phyloP scores from a whole-genome alignment of 1,284 basidiomycete genomes.

The Boletus mariae region DNA sequence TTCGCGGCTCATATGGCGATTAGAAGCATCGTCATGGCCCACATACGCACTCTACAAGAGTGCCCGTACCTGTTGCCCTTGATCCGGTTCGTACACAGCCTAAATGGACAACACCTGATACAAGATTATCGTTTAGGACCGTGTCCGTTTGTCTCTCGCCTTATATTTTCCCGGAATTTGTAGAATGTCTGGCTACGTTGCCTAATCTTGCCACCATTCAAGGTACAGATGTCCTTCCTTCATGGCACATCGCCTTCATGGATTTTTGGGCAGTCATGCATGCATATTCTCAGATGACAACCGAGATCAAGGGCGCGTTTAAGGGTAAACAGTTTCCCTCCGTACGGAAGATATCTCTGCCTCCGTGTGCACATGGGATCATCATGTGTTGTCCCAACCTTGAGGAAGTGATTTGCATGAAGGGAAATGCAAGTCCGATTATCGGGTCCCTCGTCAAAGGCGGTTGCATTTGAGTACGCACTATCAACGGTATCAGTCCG shows the following conservation, averaged over 20 bases:
- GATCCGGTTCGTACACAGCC: slow-evolving; percentile 9
- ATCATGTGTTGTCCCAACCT: slow-evolving; percentile 31
- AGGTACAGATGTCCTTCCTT: slow-evolving; percentile 1
- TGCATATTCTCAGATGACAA: slow-evolving; percentile 20
- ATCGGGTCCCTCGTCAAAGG: slow-evolving; percentile 10
- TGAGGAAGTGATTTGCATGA: slow-evolving; percentile 21
- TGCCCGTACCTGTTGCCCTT: slow-evolving; percentile 8
- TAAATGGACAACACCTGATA: no score
- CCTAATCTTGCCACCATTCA: slow-evolving; percentile 36
- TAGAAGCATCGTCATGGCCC: not conserved
- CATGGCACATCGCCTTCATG: not conserved
- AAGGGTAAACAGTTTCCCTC: slow-evolving; percentile 22
- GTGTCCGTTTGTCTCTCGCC: slow-evolving; percentile 23
- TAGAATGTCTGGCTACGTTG: slow-evolving; percentile 28
- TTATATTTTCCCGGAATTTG: slow-evolving; percentile 28
- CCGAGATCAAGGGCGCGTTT: slow-evolving; percentile 29
- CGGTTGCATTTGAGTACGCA: slow-evolving; percentile 1
- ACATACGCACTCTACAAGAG: not conserved
- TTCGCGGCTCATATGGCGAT: not conserved
- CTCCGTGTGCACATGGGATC: slow-evolving; percentile 31
- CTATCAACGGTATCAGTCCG: slow-evolving; percentile 5
- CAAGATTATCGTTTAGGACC: slow-evolving; percentile 17
- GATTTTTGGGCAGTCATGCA: slow-evolving; percentile 1
- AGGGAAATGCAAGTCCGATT: slow-evolving; percentile 8
- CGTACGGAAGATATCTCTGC: slow-evolving; percentile 28